Evolutionary conservation across 108 stramenopile genomes (phyloP).

Genomic region (Mediolabrus comicus): DNA sequence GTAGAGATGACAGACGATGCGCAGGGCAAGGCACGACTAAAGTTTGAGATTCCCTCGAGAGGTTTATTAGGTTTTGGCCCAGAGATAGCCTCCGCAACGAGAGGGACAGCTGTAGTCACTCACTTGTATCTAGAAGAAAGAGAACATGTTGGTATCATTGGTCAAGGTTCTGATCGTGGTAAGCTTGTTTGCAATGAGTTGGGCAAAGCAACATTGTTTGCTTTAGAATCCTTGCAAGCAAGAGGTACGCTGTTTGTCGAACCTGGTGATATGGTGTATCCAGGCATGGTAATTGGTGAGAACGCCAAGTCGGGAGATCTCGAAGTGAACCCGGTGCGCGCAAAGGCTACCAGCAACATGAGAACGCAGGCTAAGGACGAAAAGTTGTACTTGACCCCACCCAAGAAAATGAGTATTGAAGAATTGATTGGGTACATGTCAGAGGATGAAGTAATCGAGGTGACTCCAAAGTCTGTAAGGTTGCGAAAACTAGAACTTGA

Average conservation of each 20-base stretch:
- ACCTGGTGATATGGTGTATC: constrained; percentile 86
- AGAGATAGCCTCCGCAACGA: constrained; percentile 87
- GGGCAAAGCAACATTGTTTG: constrained; percentile 88
- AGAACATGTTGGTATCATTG: constrained; percentile 72
- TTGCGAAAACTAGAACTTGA: constrained; percentile 87
- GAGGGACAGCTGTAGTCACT: constrained; percentile 93
- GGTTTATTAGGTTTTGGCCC: constrained; percentile 93
- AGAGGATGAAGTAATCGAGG: constrained; percentile 96
- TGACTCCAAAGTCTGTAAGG: constrained; percentile 88
- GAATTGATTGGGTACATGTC: constrained; percentile 93
- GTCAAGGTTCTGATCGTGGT: constrained; percentile 77
- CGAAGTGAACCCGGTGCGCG: constrained; percentile 87
- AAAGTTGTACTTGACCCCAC: constrained; percentile 79
- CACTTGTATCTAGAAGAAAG: constrained; percentile 89
- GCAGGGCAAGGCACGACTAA: constrained; percentile 84
- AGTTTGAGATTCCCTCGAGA: constrained; percentile 94
- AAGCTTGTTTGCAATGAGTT: constrained; percentile 87
- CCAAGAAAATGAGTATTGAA: constrained; percentile 87
- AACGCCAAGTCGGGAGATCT: constrained; percentile 71
- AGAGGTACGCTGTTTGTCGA: constrained; percentile 91
- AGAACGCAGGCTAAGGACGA: constrained; percentile 92
- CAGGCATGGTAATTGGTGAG: constrained; percentile 97
- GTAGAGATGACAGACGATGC: constrained; percentile 75
- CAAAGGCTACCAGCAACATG: constrained; percentile 93
- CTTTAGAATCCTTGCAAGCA: constrained; percentile 71